Base-by-base conservation (phyloP, 441 rosid species). In the Pelargonium citronellum region DNA sequence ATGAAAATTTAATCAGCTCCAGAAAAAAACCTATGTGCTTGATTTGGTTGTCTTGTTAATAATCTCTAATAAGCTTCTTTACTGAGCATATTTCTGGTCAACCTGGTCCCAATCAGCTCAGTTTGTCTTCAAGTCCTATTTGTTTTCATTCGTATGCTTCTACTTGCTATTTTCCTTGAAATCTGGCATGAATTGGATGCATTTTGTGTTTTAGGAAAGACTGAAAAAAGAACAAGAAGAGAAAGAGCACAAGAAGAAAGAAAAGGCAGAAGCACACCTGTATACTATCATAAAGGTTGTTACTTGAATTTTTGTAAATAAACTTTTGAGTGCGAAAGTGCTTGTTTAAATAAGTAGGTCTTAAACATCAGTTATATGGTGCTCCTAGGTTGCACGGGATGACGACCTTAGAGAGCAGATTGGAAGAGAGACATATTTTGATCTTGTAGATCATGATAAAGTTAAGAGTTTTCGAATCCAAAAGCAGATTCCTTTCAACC, bases 141-240 rank as follows among this genome's bases (percentile, higher is more conserved):
- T 61, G 22, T 44, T 10, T 64, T 22, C 24, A 47, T 47, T 60
- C 9, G 30, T 19, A 71, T 8, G 64, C 17, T 34, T 19, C 39
- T 64, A 24, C 17, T 30, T 27, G 22, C 53, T 43, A 16, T 22
- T 39, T 9, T 46, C 16, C 53, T 13, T 0, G 1, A 66, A 39
- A 39, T n/a, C 30, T n/a, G 24, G 11, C 39, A 22, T 61, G 39
- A 24, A 61, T 61, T 22, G 3, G 10, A 17, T 66, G 55, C 15
- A 39, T 19, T 66, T 15, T 30, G 24, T 41, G 15, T 75, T 66
- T 78, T 85, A 94, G 99, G 86, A 83, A 78, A 90, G 97, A 75
- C 83, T 94, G 79, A 91, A 88, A 84, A 94, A 89, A 77, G 97
- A 91, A 73, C 97, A 91, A 72, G 95, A 91, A 82, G 97, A 89